These are phyloP conservation scores for Holtermanniella nyarrowii DNA, from an alignment of 768 basidiomycete species.

Conservation along the genomic window DNA sequence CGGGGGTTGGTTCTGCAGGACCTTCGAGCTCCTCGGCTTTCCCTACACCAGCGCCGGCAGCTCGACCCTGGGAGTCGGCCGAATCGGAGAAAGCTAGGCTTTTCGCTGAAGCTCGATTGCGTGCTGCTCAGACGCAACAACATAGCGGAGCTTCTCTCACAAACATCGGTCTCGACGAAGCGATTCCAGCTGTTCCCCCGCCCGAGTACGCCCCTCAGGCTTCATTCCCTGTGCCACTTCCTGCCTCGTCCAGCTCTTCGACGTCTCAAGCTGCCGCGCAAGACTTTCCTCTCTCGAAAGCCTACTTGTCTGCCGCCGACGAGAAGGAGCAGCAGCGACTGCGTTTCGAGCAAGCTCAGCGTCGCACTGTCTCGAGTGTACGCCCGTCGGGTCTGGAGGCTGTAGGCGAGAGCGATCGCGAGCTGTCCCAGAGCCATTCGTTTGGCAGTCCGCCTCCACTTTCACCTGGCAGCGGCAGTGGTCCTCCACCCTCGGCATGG, in stretches of 20 bases:
- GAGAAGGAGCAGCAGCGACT: slow-evolving; percentile 28
- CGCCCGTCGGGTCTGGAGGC: not conserved
- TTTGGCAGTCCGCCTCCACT: not conserved
- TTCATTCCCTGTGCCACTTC: not conserved
- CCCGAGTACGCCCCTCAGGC: slow-evolving; percentile 30
- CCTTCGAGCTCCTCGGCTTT: not conserved
- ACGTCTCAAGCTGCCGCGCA: not conserved
- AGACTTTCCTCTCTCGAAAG: slow-evolving; percentile 2
- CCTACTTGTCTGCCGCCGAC: slow-evolving; percentile 24
- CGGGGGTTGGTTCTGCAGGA: not conserved
- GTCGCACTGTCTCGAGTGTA: not conserved
- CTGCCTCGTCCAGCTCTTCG: not conserved
- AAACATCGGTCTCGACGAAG: slow-evolving; percentile 15
- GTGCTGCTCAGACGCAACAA: slow-evolving; percentile 21
- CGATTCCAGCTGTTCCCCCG: slow-evolving; percentile 16
- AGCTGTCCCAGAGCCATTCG: not conserved
- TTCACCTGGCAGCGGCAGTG: too few relatives aligned
- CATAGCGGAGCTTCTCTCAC: slow-evolving; percentile 14
- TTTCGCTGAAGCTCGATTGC: slow-evolving; percentile 19
- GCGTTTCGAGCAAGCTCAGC: slow-evolving; percentile 28
- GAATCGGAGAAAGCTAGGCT: slow-evolving; percentile 28
- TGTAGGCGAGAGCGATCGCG: too few relatives aligned
- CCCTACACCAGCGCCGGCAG: not conserved
- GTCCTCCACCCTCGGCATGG: too few relatives aligned
- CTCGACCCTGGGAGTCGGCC: slow-evolving; percentile 20